Base-by-base conservation (phyloP, 1,139 yeast species). In the Suhomyces bokatorum region DNA sequence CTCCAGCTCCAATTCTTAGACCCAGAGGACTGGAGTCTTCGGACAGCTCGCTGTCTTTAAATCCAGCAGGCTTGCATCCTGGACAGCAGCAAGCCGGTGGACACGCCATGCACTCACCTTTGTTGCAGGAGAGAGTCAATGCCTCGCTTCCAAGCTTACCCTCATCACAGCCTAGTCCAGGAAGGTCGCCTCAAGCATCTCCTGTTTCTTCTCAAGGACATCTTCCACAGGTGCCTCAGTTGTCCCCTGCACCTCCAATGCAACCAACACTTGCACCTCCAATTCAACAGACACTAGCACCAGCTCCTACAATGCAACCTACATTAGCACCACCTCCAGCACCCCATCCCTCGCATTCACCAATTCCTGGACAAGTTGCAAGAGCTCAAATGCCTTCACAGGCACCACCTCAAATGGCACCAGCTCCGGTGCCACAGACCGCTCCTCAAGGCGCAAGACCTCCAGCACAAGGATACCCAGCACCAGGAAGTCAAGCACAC, bases 1-100 rank as follows among this genome's bases (percentile, higher is more conserved):
- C 35, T n/a, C 40, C 44, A 14, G 40, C 47, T 2, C 42, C 42
- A 22, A 37, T 40, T 33, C 37, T 38, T 13, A 30, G 29, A 10
- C 40, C 29, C 5, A 20, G 47, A 16, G 39, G 44, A 10, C 44
- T 41, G 43, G 44, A 41, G 14, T 43, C 46, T 11, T 40, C 46
- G 3, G 46, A 43, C 2, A 40, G 39, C 15, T 34, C 35, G 7
- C 24, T 14, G 20, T 11, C 32, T 32, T 26, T 20, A 20, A 20
- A 20, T 20, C 24, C 24, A 6, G 9, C 24, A 5, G 9, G 8
- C 9, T 20, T 20, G 24, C 24, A 20, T 8, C 24, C 24, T 20
- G 24, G 24, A 7, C 24, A 20, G 8, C 24, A 5, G 24, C 24
- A 20, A 20, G 24, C 24, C 9, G 22, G 29, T 20, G 32, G 16